These are phyloP conservation scores for Fragaria iinumae DNA, from an alignment of 306 rosid species.

Conservation along the genomic window DNA sequence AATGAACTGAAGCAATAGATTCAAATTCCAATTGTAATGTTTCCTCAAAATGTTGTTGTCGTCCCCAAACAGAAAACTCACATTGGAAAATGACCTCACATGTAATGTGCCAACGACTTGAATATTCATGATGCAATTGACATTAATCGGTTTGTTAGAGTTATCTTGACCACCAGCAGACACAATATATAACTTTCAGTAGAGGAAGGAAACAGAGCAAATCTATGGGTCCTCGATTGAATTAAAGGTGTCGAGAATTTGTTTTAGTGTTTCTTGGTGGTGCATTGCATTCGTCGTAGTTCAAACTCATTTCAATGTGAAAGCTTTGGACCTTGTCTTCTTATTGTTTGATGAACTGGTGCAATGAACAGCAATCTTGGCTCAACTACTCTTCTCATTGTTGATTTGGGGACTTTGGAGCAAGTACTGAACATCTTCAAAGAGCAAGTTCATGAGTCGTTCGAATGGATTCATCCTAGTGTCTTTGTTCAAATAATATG, in stretches of 20 bases:
- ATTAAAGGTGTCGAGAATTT: conserved; percentile 45
- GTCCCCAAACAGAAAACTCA: conserved; percentile 5
- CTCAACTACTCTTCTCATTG: neutral
- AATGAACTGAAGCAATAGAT: conserved; percentile 19
- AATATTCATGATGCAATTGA: neutral
- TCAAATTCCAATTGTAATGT: conserved; percentile 28
- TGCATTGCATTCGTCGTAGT: conserved; percentile 29
- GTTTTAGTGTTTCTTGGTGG: conserved; percentile 30
- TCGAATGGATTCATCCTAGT: neutral
- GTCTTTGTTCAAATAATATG: neutral
- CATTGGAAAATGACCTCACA: conserved; percentile 25
- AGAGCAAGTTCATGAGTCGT: neutral
- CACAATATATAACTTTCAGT: neutral
- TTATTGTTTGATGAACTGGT: conserved; percentile 9
- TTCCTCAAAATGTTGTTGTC: conserved; percentile 1
- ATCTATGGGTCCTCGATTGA: conserved; percentile 37
- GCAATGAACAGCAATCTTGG: conserved; percentile 19
- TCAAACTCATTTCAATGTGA: neutral
- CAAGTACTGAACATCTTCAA: neutral
- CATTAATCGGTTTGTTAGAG: neutral
- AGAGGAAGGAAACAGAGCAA: conserved; percentile 30
- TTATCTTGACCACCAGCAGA: neutral
- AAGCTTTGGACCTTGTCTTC: neutral
- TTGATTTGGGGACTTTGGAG: neutral
- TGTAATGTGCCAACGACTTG: conserved; percentile 4